phyloP scores from a whole-genome alignment of 2,329 filamentous ascomycete genomes.

The Fusarium euwallaceae region DNA sequence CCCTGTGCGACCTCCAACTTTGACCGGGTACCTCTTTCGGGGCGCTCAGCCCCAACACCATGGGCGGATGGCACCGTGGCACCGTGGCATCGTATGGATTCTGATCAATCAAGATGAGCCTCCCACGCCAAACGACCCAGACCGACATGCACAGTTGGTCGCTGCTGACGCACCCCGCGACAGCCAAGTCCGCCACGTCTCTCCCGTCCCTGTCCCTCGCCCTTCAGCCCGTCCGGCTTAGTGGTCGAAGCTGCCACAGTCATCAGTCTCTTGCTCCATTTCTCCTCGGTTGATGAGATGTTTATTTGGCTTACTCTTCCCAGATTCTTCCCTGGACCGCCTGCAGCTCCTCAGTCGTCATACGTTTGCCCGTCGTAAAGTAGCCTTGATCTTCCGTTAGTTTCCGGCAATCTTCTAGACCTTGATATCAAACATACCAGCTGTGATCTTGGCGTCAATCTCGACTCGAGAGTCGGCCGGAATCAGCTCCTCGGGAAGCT shows the following conservation, averaged over 20 bases:
- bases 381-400: constrained; percentile 63
- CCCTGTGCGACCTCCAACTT: constrained; percentile 25
- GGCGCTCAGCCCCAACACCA: constrained; percentile 38
- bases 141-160: constrained; percentile 42
- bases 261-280: constrained; percentile 37
- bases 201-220: constrained; percentile 21
- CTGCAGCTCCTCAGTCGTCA: constrained; percentile 87
- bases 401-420: constrained; percentile 19
- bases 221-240: constrained; percentile 40
- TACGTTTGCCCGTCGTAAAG: constrained; percentile 89
- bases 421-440: constrained; percentile 69
- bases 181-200: constrained; percentile 20
- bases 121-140: constrained; percentile 40
- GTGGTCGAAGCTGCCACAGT: constrained; percentile 57
- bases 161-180: constrained; percentile 43
- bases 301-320: constrained; percentile 74
- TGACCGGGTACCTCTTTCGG: constrained; percentile 44
- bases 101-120: constrained; percentile 42
- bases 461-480: constrained; percentile 96
- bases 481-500: constrained; percentile 93
- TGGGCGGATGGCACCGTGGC: constrained; percentile 39
- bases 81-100: constrained; percentile 41
- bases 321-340: constrained; percentile 91
- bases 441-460: constrained; percentile 98
- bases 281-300: constrained; percentile 19